Evolutionary conservation across 2,329 filamentous ascomycete species (phyloP).

Genomic region (Paecilomyces niveus): DNA sequence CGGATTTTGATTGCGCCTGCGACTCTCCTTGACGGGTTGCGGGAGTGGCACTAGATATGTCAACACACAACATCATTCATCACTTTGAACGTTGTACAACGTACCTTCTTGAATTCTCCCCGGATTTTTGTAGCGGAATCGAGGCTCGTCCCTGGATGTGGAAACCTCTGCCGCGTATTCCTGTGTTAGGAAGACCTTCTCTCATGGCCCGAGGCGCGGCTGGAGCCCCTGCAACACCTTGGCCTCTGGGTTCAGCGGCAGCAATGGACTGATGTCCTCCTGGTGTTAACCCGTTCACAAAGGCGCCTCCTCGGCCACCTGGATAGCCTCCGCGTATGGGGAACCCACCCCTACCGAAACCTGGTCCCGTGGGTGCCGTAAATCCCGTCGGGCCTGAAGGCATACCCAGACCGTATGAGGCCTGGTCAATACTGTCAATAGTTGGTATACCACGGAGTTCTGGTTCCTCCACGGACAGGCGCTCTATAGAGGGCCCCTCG

Average conservation of each 20-base stretch:
- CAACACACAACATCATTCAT: slow-evolving; percentile 2
- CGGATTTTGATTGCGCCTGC: slow-evolving; percentile 16
- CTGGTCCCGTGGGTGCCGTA: slow-evolving; percentile 17
- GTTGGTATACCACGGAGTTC: slow-evolving; percentile 24
- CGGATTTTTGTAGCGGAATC: slow-evolving; percentile 10
- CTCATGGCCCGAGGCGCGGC: slow-evolving; percentile 94
- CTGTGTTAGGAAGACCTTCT: slow-evolving; percentile 77
- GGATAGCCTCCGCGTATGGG: slow-evolving; percentile 42
- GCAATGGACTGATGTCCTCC: slow-evolving; percentile 17
- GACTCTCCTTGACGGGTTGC: slow-evolving; percentile 30
- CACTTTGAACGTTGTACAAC: slow-evolving; percentile 8
- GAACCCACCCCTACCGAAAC: slow-evolving; percentile 34
- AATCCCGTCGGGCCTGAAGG: slow-evolving; percentile 24
- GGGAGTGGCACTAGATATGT: slow-evolving; percentile 14
- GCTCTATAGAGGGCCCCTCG: slow-evolving; percentile 7
- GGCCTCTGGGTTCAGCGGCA: slow-evolving; percentile 36
- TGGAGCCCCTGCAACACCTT: slow-evolving; percentile 66
- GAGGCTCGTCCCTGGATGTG: slow-evolving; percentile 26
- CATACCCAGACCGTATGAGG: slow-evolving; percentile 15
- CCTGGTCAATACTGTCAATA: slow-evolving; percentile 23
- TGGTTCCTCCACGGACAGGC: slow-evolving; percentile 10
- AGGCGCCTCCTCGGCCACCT: slow-evolving; percentile 29
- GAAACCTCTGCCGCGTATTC: slow-evolving; percentile 56
- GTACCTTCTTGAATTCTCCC: slow-evolving; percentile 25
- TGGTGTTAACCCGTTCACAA: slow-evolving; percentile 21